Conservation (phyloP, 805 yeast genomes). For the Priceomyces melissophilus region DNA sequence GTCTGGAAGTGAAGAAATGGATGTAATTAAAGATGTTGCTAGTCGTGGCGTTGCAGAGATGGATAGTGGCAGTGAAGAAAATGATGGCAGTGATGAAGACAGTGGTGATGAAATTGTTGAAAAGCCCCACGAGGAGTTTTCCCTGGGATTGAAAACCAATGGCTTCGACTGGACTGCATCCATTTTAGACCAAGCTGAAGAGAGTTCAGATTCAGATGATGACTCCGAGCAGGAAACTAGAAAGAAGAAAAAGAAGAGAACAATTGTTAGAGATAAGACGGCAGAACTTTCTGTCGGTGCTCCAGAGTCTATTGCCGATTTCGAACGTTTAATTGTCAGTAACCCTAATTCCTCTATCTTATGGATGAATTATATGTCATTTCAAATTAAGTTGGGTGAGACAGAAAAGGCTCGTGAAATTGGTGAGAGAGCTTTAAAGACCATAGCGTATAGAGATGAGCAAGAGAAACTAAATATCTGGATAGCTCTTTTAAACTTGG, state of each 20-base stretch:
- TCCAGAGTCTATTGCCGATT: constrained; percentile 89
- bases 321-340: constrained; percentile 87
- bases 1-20: constrained; percentile 34
- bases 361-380: constrained; percentile 99
- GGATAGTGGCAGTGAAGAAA: constrained; percentile 22
- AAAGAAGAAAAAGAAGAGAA: constrained; percentile 47
- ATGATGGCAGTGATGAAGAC: constrained; percentile 20
- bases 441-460: constrained; percentile 88
- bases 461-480: constrained; percentile 90
- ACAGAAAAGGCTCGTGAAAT: constrained; percentile 91
- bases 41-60: constrained; percentile 22
- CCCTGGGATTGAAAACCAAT: constrained; percentile 69
- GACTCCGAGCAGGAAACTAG: constrained; percentile 54
- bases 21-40: constrained; percentile 24
- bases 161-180: constrained; percentile 97
- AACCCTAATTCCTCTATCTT: constrained; percentile 89
- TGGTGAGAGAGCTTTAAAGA: constrained; percentile 87
- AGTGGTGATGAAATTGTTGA: constrained; percentile 20
- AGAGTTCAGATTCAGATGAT: constrained; percentile 50
- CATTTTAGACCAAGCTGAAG: constrained; percentile 75
- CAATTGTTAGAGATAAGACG: constrained; percentile 71
- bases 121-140: constrained; percentile 13
- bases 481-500: constrained; percentile 93
- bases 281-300: constrained; percentile 78
- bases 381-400: constrained; percentile 92